phyloP scores from a whole-genome alignment of 2,329 filamentous ascomycete genomes.

The Fusarium graminum region DNA sequence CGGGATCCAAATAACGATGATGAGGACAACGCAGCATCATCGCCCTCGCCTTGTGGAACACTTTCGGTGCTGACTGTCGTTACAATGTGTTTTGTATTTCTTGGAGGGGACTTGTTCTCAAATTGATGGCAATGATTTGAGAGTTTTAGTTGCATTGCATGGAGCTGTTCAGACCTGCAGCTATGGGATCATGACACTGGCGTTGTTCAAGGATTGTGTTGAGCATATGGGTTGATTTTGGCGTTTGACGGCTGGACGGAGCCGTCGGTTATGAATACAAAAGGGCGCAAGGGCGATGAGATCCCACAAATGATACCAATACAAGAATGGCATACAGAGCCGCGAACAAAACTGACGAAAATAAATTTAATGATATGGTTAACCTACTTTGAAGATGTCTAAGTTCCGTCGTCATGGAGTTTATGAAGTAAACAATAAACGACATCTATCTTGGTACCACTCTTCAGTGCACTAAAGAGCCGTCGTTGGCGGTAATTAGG shows the following conservation, averaged over 20 bases:
- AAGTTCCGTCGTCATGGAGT: not conserved
- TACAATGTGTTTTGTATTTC: conserved; percentile 44
- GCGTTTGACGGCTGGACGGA: conserved; percentile 34
- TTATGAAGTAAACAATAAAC: not conserved
- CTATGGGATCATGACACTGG: conserved; percentile 34
- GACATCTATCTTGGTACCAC: not conserved
- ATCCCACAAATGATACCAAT: conserved; percentile 38
- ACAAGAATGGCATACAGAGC: conserved; percentile 22
- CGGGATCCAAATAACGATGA: conserved; percentile 13
- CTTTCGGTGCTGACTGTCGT: conserved; percentile 35
- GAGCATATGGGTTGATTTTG: conserved; percentile 39
- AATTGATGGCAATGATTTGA: conserved; percentile 15
- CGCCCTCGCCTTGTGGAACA: conserved; percentile 26
- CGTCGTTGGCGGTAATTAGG: conserved; percentile 33
- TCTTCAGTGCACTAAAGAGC: conserved; percentile 15
- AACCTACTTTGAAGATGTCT: not conserved
- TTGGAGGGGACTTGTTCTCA: conserved; percentile 38
- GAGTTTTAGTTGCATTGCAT: conserved; percentile 17
- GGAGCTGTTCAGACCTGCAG: conserved; percentile 14
- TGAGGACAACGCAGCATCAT: conserved; percentile 36
- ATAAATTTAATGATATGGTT: not conserved
- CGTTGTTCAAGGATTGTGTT: conserved; percentile 35
- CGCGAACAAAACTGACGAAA: conserved; percentile 6
- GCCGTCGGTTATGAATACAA: conserved; percentile 35
- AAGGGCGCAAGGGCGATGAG: conserved; percentile 35